phyloP scores from a whole-genome alignment of 2,329 filamentous ascomycete genomes.

The Fusarium globosum region DNA sequence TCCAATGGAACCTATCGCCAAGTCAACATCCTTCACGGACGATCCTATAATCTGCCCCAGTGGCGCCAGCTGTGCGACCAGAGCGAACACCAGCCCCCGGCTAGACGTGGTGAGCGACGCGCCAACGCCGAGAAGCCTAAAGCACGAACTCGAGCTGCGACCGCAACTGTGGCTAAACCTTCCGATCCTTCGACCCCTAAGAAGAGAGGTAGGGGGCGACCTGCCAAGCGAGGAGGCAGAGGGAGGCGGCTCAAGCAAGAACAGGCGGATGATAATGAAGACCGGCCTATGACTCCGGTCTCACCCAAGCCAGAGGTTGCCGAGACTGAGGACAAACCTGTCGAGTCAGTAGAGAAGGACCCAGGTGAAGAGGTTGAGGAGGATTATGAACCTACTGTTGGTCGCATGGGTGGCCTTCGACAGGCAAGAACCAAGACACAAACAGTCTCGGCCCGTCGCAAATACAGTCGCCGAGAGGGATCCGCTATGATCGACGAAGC shows the following conservation, averaged over 20 bases:
- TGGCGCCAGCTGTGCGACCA: conserved; percentile 95
- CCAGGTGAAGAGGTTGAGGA: conserved; percentile 59
- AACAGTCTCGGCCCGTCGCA: conserved; percentile 86
- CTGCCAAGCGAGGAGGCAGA: conserved; percentile 51
- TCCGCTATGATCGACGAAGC: conserved; percentile 87
- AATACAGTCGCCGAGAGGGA: conserved; percentile 83
- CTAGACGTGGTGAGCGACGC: conserved; percentile 84
- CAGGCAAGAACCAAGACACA: conserved; percentile 70
- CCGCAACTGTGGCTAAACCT: conserved; percentile 48
- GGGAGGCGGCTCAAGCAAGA: conserved; percentile 53
- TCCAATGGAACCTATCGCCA: conserved; percentile 96
- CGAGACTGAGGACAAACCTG: conserved; percentile 48
- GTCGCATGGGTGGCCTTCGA: conserved; percentile 62
- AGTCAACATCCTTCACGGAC: conserved; percentile 94
- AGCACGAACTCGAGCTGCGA: conserved; percentile 52
- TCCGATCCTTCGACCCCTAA: conserved; percentile 50
- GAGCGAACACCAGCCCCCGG: conserved; percentile 94
- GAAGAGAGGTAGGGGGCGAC: conserved; percentile 55
- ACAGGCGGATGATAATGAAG: conserved; percentile 57
- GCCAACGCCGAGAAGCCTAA: conserved; percentile 68
- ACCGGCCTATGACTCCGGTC: conserved; percentile 68
- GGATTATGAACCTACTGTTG: conserved; percentile 49
- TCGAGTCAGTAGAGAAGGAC: conserved; percentile 64
- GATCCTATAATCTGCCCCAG: conserved; percentile 95
- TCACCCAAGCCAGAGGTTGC: conserved; percentile 60